Evolutionary conservation across 106 monocot genomes (phyloP).

Genomic region (Apostasia shenzhenica): DNA sequence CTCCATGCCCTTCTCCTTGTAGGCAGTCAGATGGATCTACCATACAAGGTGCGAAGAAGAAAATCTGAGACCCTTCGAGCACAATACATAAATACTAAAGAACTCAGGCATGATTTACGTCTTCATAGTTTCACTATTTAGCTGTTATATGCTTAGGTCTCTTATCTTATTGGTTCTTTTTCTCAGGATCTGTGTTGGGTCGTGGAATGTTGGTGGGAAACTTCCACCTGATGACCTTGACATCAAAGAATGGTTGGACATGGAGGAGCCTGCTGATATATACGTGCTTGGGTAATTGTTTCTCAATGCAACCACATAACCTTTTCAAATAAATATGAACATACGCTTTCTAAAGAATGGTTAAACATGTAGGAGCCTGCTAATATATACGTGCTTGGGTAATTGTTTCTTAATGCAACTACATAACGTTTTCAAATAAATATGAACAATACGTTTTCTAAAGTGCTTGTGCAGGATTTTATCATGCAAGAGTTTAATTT

Average conservation of each 20-base stretch:
- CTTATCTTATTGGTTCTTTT: background rate
- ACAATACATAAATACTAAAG: slow-evolving; percentile 79
- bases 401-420: slow-evolving; percentile 8
- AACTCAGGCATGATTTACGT: slow-evolving; percentile 49
- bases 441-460: background rate
- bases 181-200: slow-evolving; percentile 65
- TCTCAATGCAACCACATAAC: background rate
- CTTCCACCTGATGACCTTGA: slow-evolving; percentile 65
- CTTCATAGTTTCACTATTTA: background rate
- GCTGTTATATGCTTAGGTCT: background rate
- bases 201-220: slow-evolving; percentile 93
- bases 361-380: too few relatives aligned
- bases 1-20: slow-evolving; percentile 8
- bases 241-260: slow-evolving; percentile 69
- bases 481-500: background rate
- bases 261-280: slow-evolving; percentile 72
- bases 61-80: slow-evolving; percentile 90
- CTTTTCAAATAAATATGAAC: background rate
- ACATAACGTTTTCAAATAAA: background rate
- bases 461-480: background rate
- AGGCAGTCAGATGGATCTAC: slow-evolving; percentile 33
- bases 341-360: too few relatives aligned
- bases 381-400: slow-evolving; percentile 65
- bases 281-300: slow-evolving; percentile 65
- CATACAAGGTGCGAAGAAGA: slow-evolving; percentile 46